Evolutionary conservation across 306 rosid species (phyloP), one percentile per base, ranked within the genome.

Genomic region (Sesbania bispinosa): DNA sequence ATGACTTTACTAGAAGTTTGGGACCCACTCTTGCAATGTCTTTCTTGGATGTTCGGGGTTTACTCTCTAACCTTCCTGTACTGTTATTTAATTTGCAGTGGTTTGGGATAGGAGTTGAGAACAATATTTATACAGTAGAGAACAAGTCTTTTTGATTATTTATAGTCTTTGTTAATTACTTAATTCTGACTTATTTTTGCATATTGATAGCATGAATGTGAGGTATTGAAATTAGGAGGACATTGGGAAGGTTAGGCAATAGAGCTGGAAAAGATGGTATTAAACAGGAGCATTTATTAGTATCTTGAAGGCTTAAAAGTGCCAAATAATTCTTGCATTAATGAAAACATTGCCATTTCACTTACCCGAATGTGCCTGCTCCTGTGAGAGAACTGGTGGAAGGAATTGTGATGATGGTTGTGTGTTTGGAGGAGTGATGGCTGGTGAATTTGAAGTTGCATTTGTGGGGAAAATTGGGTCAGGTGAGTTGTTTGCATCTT

Each of bases 341-440:
- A 19, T 50, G 66, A 75, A 74, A 59, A 4, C 36, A 10, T 27
- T 58, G 30, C 10, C 41, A 48, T 65, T 8, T 65, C n/a, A 62
- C 76, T 58, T 80, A 83, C 97, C 97, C 84, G 7, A 83, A 42
- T 69, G 42, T 52, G 58, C 79, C 87, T 52, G 81, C 62, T 57
- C 86, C 85, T 3, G 94, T 69, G 3, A 73, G 88, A 4, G 96
- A 92, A 61, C 73, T 89, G 61, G 86, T 73, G 23, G 92, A 80
- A 24, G 98, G 98, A 36, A 94, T 87, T 15, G 98, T 86, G 64
- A 89, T 82, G 19, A 83, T 62, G 47, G 92, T 67, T 70, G 97
- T 27, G 93, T 54, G 16, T 73, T 79, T n/a, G 96, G 78, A 23
- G 88, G 57, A 29, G 65, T 54, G 26, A 18, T 42, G 13, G 15